Conservation (phyloP, 192 early-diverging fungal genomes). For the Backusella luteola region DNA sequence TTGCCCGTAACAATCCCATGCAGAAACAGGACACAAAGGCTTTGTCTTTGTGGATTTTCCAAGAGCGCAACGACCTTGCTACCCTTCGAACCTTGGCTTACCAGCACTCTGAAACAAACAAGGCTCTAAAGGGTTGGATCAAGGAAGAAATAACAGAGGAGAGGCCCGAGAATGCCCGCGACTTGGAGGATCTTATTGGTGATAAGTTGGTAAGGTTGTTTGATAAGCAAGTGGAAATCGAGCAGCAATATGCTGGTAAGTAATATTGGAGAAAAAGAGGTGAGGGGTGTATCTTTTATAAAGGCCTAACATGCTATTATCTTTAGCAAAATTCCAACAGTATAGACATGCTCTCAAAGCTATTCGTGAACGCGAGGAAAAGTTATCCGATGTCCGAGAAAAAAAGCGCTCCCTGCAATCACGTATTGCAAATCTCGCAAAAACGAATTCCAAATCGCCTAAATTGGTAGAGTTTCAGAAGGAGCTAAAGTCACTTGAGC, state of each 20-base stretch:
- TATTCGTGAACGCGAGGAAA: slow-evolving; percentile 33
- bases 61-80: slow-evolving; percentile 32
- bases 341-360: slow-evolving; percentile 37
- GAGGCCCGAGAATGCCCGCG: slow-evolving; percentile 7
- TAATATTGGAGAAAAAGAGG: neutral
- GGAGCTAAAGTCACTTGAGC: slow-evolving; percentile 26
- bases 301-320: neutral
- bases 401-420: slow-evolving; percentile 31
- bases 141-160: slow-evolving; percentile 28
- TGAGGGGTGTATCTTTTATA: too few species aligned
- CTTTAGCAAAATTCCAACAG: slow-evolving; percentile 31
- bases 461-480: slow-evolving; percentile 35
- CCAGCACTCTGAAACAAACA: slow-evolving; percentile 33
- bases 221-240: slow-evolving; percentile 35
- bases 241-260: slow-evolving; percentile 34
- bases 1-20: slow-evolving; percentile 34
- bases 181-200: slow-evolving; percentile 31
- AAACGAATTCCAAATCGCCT: slow-evolving; percentile 23
- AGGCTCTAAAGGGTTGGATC: slow-evolving; percentile 25
- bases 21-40: slow-evolving; percentile 34
- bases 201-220: slow-evolving; percentile 30
- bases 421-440: slow-evolving; percentile 28
- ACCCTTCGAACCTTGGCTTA: slow-evolving; percentile 25
- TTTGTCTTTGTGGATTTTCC: slow-evolving; percentile 29
- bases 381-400: slow-evolving; percentile 29